These are phyloP conservation scores for Hypoxylon sp. DNA, from an alignment of 2,329 filamentous ascomycete genomes.

Conservation along the genomic window DNA sequence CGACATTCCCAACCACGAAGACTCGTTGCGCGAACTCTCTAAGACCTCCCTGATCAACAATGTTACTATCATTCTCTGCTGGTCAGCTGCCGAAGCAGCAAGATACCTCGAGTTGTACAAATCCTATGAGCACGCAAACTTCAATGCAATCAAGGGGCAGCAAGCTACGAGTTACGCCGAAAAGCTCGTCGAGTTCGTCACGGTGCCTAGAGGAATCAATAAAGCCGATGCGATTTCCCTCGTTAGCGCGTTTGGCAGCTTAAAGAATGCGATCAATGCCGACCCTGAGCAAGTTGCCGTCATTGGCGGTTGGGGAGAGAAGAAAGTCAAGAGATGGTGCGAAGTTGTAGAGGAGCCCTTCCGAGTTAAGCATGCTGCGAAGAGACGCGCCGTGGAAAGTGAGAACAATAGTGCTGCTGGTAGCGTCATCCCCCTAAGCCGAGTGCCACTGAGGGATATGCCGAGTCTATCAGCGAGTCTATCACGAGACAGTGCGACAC, in stretches of 20 bases:
- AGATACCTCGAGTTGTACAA: slow-evolving; percentile 97
- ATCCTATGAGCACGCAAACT: slow-evolving; percentile 86
- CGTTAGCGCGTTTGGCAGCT: slow-evolving; percentile 90
- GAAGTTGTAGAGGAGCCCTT: slow-evolving; percentile 88
- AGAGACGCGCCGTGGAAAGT: slow-evolving; percentile 51
- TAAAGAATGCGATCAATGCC: slow-evolving; percentile 89
- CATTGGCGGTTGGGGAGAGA: slow-evolving; percentile 94
- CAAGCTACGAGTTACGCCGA: slow-evolving; percentile 88
- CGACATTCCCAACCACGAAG: slow-evolving; percentile 95
- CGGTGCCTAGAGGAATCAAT: slow-evolving; percentile 88
- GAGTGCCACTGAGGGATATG: slow-evolving; percentile 60
- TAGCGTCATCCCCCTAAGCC: slow-evolving; percentile 57
- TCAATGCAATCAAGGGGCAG: slow-evolving; percentile 85
- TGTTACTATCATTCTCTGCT: slow-evolving; percentile 91
- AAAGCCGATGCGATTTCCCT: slow-evolving; percentile 93
- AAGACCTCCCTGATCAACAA: slow-evolving; percentile 95
- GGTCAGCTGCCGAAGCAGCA: slow-evolving; percentile 93
- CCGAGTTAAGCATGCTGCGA: slow-evolving; percentile 78
- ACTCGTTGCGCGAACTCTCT: slow-evolving; percentile 86
- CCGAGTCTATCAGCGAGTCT: slow-evolving; percentile 46
- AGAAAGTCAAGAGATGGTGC: slow-evolving; percentile 91
- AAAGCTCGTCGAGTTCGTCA: slow-evolving; percentile 91
- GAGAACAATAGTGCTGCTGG: slow-evolving; percentile 52
- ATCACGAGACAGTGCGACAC: slow-evolving; percentile 45
- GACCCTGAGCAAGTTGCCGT: slow-evolving; percentile 85